Conservation (phyloP, 768 basidiomycete genomes). For the Saitozyma podzolica region DNA sequence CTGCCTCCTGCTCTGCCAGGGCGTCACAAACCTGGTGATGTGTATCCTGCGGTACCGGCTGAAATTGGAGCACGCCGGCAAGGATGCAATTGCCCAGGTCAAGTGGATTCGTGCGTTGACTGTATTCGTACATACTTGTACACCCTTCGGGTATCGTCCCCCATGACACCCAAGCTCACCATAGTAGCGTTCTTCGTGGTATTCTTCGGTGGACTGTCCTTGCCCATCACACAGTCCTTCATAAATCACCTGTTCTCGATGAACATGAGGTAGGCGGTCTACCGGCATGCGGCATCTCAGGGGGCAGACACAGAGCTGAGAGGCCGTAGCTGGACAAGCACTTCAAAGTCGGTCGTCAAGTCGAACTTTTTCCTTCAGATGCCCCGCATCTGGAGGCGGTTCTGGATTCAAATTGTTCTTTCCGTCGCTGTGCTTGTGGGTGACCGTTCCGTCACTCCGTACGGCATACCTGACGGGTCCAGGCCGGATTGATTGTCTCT, state of each 20-base stretch:
- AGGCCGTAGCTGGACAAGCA: conserved; percentile 55
- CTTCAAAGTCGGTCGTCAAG: conserved; percentile 78
- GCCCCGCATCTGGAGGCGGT: conserved; percentile 74
- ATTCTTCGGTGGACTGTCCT: conserved; percentile 59
- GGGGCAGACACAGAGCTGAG: not conserved
- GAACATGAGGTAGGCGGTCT: conserved; percentile 60
- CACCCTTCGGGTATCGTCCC: too few species aligned
- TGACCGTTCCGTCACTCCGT: not conserved
- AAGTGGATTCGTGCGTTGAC: conserved; percentile 69
- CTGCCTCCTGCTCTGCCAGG: conserved; percentile 65
- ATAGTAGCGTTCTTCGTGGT: conserved; percentile 69
- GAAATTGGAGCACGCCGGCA: conserved; percentile 14
- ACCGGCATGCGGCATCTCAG: too few species aligned
- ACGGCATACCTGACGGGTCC: not conserved
- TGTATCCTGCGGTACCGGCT: conserved; percentile 16
- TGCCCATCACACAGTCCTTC: conserved; percentile 64
- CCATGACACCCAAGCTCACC: too few species aligned
- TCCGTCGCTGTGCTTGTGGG: conserved; percentile 38
- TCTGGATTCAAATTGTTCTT: conserved; percentile 63
- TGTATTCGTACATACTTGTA: conserved; percentile 59
- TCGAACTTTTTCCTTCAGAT: conserved; percentile 88
- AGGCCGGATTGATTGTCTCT: conserved; percentile 61
- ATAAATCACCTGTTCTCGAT: conserved; percentile 62
- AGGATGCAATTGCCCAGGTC: conserved; percentile 23
- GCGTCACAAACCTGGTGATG: conserved; percentile 65